These are phyloP conservation scores for Candida tropicalis DNA, from an alignment of 1,139 yeast genomes.

Conservation along the genomic window DNA sequence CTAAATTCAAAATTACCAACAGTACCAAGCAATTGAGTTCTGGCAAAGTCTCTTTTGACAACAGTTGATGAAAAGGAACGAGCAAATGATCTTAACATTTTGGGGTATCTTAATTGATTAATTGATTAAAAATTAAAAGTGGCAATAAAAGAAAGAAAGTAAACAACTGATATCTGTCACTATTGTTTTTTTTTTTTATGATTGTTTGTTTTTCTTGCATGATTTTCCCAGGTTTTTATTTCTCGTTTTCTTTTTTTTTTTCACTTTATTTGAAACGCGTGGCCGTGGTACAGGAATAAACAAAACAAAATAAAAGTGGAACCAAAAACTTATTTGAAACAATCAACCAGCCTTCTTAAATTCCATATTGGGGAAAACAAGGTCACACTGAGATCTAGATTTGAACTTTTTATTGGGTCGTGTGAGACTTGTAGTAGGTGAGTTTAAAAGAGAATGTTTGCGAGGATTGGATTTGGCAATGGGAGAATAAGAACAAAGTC, in stretches of 20 bases:
- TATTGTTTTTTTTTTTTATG: constrained; percentile 4
- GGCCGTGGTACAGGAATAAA: not conserved
- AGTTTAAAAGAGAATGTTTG: not conserved
- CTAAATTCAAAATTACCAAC: constrained; percentile 41
- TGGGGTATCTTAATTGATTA: constrained; percentile 4
- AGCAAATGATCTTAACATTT: constrained; percentile 32
- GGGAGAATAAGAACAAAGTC: not conserved
- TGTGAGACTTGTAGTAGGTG: constrained; percentile 3
- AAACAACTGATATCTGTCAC: not conserved
- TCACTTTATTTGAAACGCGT: not conserved
- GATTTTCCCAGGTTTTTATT: constrained; percentile 6
- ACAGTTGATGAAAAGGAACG: constrained; percentile 40
- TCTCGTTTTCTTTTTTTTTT: constrained; percentile 1
- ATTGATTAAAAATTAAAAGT: constrained; percentile 1
- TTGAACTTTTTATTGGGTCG: constrained; percentile 14
- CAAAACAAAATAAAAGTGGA: not conserved
- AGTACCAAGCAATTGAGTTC: constrained; percentile 45
- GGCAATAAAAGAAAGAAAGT: not conserved
- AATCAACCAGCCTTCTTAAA: constrained; percentile 5
- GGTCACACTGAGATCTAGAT: constrained; percentile 17
- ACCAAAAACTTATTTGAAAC: not conserved
- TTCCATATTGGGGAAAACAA: constrained; percentile 18
- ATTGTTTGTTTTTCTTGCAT: not conserved
- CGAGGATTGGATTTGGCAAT: not conserved
- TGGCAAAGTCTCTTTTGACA: constrained; percentile 40